Conservation (phyloP, 2,329 filamentous ascomycete genomes). For the Basipetospora chlamydospora region DNA sequence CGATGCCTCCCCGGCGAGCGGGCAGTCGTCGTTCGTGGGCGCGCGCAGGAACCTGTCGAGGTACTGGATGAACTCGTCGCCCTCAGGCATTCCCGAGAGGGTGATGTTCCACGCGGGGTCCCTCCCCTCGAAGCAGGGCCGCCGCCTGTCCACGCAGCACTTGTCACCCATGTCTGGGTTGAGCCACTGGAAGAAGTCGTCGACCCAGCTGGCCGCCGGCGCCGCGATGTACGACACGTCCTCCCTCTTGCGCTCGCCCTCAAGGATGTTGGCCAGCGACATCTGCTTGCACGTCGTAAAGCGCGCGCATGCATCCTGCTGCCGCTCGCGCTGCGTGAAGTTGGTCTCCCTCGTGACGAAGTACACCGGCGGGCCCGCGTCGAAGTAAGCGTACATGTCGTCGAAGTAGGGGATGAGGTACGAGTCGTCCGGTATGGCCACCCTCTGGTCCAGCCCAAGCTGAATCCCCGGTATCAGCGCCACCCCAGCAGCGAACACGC, state of each 20-base stretch:
- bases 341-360: slow-evolving; percentile 81
- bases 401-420: slow-evolving; percentile 96
- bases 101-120: slow-evolving; percentile 80
- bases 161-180: slow-evolving; percentile 62
- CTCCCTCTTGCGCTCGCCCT: slow-evolving; percentile 83
- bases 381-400: slow-evolving; percentile 85
- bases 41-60: slow-evolving; percentile 68
- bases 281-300: slow-evolving; percentile 78
- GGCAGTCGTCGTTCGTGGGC: slow-evolving; percentile 71
- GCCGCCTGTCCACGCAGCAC: slow-evolving; percentile 55
- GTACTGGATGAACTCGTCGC: slow-evolving; percentile 80
- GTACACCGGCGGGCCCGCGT: slow-evolving; percentile 85
- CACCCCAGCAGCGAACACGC: slow-evolving; percentile 71
- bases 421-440: slow-evolving; percentile 83
- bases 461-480: slow-evolving; percentile 73
- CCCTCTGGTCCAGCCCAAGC: slow-evolving; percentile 84
- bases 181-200: slow-evolving; percentile 95
- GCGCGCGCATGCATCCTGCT: slow-evolving; percentile 77
- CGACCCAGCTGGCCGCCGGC: slow-evolving; percentile 86
- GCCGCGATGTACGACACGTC: slow-evolving; percentile 79
- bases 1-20: slow-evolving; percentile 73
- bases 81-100: slow-evolving; percentile 81
- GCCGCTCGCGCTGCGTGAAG: slow-evolving; percentile 56
- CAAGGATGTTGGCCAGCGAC: slow-evolving; percentile 78
- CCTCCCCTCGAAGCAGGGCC: slow-evolving; percentile 66